These are phyloP conservation scores for Blastobotrys ciferrii DNA, from an alignment of 1,139 yeast genomes.

Conservation along the genomic window DNA sequence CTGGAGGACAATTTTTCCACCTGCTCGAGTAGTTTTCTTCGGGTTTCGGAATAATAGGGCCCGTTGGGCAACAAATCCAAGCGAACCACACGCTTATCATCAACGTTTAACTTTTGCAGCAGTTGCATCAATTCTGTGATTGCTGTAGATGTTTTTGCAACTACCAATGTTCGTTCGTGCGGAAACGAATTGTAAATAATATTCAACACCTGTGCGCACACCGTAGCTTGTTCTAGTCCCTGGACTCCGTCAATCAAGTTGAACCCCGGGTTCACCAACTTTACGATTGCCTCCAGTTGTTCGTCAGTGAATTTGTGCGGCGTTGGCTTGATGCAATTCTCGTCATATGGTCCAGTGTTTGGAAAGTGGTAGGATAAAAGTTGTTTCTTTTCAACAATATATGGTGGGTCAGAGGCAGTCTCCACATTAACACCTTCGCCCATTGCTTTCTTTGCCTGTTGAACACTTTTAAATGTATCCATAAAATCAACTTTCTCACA, in stretches of 20 bases:
- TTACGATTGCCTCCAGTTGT: slow-evolving; percentile 40
- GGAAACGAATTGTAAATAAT: slow-evolving; percentile 34
- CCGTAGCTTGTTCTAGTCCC: slow-evolving; percentile 47
- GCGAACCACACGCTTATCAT: neutral
- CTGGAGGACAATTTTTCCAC: slow-evolving; percentile 39
- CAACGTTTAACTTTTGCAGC: neutral
- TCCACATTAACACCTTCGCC: slow-evolving; percentile 20
- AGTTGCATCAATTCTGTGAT: neutral
- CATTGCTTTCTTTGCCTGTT: slow-evolving; percentile 12
- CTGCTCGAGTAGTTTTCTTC: slow-evolving; percentile 29
- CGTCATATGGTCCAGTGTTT: neutral
- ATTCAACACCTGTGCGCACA: slow-evolving; percentile 31
- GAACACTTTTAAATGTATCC: slow-evolving; percentile 25
- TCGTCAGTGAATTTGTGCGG: slow-evolving; percentile 1
- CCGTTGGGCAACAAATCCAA: neutral
- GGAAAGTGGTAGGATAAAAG: neutral
- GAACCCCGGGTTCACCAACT: slow-evolving; percentile 38
- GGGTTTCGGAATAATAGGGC: slow-evolving; percentile 18
- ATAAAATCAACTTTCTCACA: slow-evolving; percentile 19
- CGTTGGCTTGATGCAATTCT: slow-evolving; percentile 25
- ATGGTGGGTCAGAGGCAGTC: slow-evolving; percentile 13
- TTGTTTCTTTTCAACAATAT: slow-evolving; percentile 9
- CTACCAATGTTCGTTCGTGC: slow-evolving; percentile 37
- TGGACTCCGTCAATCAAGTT: slow-evolving; percentile 46
- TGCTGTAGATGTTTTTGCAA: slow-evolving; percentile 29